Evolutionary conservation across 140 eudicot genomes (phyloP).

Genomic region (Stevia rebaudiana): DNA sequence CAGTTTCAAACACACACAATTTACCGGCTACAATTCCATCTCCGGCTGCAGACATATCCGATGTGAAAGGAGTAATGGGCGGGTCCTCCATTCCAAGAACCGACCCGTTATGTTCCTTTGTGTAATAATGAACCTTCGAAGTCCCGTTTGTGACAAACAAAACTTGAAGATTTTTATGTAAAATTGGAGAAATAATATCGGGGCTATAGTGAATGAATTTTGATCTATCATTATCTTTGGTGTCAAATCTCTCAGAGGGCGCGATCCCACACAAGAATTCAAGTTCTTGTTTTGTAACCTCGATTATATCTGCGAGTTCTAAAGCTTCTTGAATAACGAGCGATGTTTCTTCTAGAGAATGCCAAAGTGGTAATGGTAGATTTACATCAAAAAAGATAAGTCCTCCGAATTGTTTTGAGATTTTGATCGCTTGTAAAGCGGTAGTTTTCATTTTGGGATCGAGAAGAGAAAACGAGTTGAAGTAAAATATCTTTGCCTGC

Average conservation of each 20-base stretch:
- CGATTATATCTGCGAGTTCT: constrained; percentile 77
- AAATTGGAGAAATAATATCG: constrained; percentile 55
- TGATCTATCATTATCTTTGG: constrained; percentile 52
- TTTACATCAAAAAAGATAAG: constrained; percentile 77
- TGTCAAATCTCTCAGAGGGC: constrained; percentile 62
- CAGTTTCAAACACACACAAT: neutral
- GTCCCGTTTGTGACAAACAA: constrained; percentile 94
- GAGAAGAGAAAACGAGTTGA: constrained; percentile 76
- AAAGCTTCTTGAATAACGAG: constrained; percentile 54
- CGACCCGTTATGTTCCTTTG: constrained; percentile 67
- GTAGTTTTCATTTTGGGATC: constrained; percentile 66
- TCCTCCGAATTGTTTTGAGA: constrained; percentile 64
- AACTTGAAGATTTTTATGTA: constrained; percentile 75
- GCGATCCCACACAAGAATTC: constrained; percentile 79
- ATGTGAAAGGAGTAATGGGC: constrained; percentile 73
- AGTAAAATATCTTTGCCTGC: constrained; percentile 94
- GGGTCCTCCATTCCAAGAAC: constrained; percentile 85
- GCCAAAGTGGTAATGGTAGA: constrained; percentile 87
- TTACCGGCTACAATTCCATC: constrained; percentile 97
- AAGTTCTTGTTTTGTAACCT: constrained; percentile 89
- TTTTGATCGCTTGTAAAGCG: constrained; percentile 70
- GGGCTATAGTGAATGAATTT: constrained; percentile 70
- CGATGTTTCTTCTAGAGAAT: constrained; percentile 65
- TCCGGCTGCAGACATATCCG: constrained; percentile 88
- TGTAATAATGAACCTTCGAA: constrained; percentile 84